These are phyloP conservation scores for Neonectria magnoliae DNA, from an alignment of 2,329 filamentous ascomycete species.

Conservation along the genomic window DNA sequence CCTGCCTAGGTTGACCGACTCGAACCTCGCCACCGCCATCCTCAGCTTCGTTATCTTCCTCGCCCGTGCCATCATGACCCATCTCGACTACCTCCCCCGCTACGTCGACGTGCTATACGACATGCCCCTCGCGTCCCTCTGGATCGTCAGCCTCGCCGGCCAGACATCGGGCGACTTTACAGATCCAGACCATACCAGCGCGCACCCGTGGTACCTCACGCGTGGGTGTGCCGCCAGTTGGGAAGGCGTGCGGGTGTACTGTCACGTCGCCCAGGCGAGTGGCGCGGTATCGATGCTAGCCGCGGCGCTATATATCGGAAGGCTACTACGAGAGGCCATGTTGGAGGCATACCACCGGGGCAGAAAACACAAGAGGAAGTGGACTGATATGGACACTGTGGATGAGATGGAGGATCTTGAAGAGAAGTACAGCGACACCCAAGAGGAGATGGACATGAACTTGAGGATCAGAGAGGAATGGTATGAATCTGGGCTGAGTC, in stretches of 20 bases:
- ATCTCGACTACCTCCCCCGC: conserved; percentile 37
- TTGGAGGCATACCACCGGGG: conserved; percentile 25
- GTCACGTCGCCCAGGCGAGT: conserved; percentile 37
- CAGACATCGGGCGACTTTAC: conserved; percentile 40
- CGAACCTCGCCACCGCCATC: conserved; percentile 44
- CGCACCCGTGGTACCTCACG: conserved; percentile 42
- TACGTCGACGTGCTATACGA: conserved; percentile 44
- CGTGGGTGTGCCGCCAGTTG: conserved; percentile 34
- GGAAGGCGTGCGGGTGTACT: conserved; percentile 25
- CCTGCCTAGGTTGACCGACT: conserved; percentile 39
- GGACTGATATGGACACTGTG: background rate
- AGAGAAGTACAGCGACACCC: conserved; percentile 22
- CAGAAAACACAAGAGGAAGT: conserved; percentile 5
- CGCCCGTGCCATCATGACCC: conserved; percentile 36
- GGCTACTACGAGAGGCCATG: conserved; percentile 25
- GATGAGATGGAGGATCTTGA: conserved; percentile 3
- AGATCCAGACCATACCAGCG: conserved; percentile 38
- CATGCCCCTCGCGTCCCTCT: conserved; percentile 39
- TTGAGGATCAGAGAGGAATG: background rate
- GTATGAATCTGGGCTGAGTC: conserved; percentile 39
- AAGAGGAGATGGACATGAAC: background rate
- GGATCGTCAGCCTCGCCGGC: conserved; percentile 38
- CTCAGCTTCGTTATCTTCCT: conserved; percentile 43
- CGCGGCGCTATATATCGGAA: conserved; percentile 28
- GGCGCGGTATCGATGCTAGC: conserved; percentile 36